phyloP scores from a whole-genome alignment of 257 asterid genomes.

The Solanum tacnaense region DNA sequence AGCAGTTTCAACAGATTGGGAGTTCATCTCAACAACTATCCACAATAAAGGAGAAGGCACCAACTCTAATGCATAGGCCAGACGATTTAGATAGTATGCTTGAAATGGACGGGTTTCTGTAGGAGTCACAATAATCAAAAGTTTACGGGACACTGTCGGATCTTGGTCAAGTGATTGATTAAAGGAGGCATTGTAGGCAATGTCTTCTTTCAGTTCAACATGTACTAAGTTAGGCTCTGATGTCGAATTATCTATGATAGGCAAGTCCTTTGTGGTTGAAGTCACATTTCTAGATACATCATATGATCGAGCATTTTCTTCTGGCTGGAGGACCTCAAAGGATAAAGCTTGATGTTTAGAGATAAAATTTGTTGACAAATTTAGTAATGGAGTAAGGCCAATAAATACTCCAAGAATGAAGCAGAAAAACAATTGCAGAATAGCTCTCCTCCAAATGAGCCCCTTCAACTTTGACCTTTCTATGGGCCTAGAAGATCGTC shows the following conservation, averaged over 20 bases:
- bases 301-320: conserved; percentile 4
- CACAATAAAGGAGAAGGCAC: conserved; percentile 57
- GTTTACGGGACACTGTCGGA: conserved; percentile 23
- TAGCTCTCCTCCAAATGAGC: conserved; percentile 47
- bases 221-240: conserved; percentile 4
- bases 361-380: conserved; percentile 19
- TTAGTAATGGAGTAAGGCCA: conserved; percentile 47
- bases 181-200: not conserved
- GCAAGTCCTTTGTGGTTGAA: conserved; percentile 7
- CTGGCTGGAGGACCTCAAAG: conserved; percentile 24
- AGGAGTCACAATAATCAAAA: conserved; percentile 65
- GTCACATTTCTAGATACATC: conserved; percentile 11
- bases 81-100: conserved; percentile 43
- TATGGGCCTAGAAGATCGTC: conserved; percentile 36
- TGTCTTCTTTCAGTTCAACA: conserved; percentile 10
- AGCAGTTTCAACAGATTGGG: conserved; percentile 54
- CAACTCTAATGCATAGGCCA: conserved; percentile 43
- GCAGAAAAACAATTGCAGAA: conserved; percentile 45
- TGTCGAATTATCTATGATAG: conserved; percentile 10
- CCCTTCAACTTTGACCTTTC: conserved; percentile 53
- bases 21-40: conserved; percentile 70
- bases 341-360: conserved; percentile 31
- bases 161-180: conserved; percentile 16
- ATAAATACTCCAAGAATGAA: conserved; percentile 45
- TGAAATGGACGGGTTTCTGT: conserved; percentile 36